A percentile compares a stretch with the other conserved stretches of the same genome.
Evolutionary conservation across 2,329 filamentous ascomycete species (phyloP).

Genomic region (Berkeleyomyces basicola): DNA sequence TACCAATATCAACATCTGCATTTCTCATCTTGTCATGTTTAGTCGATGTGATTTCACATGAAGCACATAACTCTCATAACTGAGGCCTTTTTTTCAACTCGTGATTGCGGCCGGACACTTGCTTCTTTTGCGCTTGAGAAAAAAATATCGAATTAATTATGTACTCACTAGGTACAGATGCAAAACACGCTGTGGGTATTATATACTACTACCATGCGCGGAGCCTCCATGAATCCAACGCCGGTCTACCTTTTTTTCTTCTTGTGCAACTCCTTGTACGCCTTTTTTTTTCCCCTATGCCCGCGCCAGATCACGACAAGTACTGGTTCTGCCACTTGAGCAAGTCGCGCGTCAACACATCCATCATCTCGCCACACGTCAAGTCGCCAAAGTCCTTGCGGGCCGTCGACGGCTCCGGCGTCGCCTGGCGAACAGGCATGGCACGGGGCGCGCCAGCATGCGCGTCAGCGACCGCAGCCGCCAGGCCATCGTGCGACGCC

Average conservation of each 20-base stretch:
- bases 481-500: constrained; percentile 15
- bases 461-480: background rate
- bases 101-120: too few relatives aligned
- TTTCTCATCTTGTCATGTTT: background rate
- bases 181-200: constrained; percentile 5
- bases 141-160: background rate
- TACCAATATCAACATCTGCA: background rate
- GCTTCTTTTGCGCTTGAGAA: too few relatives aligned
- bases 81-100: too few relatives aligned
- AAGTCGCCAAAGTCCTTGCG: constrained; percentile 53
- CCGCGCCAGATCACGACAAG: constrained; percentile 18
- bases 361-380: constrained; percentile 79
- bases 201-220: background rate
- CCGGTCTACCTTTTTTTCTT: background rate
- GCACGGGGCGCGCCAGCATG: background rate
- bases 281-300: background rate
- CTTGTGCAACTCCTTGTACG: background rate
- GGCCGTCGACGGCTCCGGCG: constrained; percentile 5
- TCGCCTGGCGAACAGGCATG: background rate
- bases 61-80: background rate
- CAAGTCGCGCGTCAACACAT: constrained; percentile 61
- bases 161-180: constrained; percentile 10
- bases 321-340: constrained; percentile 74
- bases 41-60: background rate
- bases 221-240: background rate